Evolutionary conservation across 495 filamentous ascomycete genomes (phyloP).

Genomic region (Oidiodendron maius): DNA sequence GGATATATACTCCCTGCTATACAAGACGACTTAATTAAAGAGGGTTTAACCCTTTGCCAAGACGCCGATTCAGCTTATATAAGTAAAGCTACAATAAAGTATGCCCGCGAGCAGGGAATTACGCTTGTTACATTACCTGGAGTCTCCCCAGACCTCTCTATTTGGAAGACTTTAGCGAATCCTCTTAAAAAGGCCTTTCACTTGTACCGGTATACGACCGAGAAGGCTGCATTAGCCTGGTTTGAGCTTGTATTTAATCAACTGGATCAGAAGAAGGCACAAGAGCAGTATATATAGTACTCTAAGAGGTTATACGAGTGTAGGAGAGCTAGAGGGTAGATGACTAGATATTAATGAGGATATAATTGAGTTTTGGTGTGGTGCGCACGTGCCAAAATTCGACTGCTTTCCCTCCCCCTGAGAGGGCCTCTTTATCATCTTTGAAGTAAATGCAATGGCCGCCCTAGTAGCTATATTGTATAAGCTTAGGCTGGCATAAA

Average conservation of each 20-base stretch:
- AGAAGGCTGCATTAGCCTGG: not conserved
- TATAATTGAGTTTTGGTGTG: too few species aligned
- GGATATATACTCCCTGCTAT: not conserved
- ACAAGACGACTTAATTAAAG: not conserved
- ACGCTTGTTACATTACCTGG: slow-evolving; percentile 1
- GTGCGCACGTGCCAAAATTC: too few species aligned
- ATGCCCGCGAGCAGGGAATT: not conserved
- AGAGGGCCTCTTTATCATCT: too few species aligned
- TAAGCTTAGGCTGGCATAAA: too few species aligned
- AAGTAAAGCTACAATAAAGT: slow-evolving; percentile 1
- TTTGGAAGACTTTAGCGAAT: not conserved
- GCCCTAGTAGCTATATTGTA: too few species aligned
- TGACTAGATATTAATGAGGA: not conserved
- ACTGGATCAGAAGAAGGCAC: not conserved
- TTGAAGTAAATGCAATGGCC: too few species aligned
- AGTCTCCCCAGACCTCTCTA: slow-evolving; percentile 1
- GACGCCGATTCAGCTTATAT: slow-evolving; percentile 1
- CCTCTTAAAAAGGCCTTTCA: slow-evolving; percentile 1
- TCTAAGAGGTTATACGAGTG: not conserved
- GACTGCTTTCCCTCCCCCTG: too few species aligned
- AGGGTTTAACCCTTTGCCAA: slow-evolving; percentile 3
- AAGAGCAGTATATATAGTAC: not conserved
- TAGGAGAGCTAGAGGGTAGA: not conserved
- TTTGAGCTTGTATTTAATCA: not conserved
- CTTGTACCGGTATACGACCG: not conserved